These are phyloP conservation scores for Coemansia sp. DNA, from an alignment of 192 early-diverging fungal genomes.

Conservation along the genomic window DNA sequence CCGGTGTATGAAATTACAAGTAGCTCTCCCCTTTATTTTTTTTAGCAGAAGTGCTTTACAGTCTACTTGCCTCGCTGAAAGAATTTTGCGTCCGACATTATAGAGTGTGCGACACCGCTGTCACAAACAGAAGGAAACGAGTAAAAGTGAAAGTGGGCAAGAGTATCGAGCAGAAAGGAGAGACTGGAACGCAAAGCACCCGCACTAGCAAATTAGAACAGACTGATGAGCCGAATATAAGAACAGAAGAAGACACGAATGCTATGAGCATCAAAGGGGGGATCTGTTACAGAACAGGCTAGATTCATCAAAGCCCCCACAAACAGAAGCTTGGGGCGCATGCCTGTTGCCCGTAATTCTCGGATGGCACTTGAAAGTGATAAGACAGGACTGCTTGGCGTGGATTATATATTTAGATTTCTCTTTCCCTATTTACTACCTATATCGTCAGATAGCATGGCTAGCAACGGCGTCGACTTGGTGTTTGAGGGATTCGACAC, in stretches of 20 bases:
- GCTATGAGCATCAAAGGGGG: not conserved
- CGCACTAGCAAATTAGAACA: conserved; percentile 2
- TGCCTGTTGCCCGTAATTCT: not conserved
- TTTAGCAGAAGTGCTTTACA: not conserved
- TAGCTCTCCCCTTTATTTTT: not conserved
- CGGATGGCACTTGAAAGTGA: not conserved
- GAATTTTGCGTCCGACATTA: conserved; percentile 77
- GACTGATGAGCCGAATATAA: not conserved
- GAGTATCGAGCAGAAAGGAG: not conserved
- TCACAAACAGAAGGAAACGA: not conserved
- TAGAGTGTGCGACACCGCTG: not conserved
- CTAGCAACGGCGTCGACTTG: conserved; percentile 18
- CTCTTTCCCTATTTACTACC: not conserved
- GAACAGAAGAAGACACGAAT: not conserved
- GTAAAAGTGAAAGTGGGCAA: not conserved
- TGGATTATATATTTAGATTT: not conserved
- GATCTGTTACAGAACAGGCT: not conserved
- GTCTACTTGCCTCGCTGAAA: conserved; percentile 69
- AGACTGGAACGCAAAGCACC: not conserved
- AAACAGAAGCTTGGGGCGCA: not conserved
- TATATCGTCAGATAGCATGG: not conserved
- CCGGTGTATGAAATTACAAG: not conserved
- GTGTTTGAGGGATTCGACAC: conserved; percentile 51
- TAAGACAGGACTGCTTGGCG: not conserved
- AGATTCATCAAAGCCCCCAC: not conserved